Evolutionary conservation across 352 stramenopile genomes (phyloP).

Genomic region (Phytopythium delawarense): DNA sequence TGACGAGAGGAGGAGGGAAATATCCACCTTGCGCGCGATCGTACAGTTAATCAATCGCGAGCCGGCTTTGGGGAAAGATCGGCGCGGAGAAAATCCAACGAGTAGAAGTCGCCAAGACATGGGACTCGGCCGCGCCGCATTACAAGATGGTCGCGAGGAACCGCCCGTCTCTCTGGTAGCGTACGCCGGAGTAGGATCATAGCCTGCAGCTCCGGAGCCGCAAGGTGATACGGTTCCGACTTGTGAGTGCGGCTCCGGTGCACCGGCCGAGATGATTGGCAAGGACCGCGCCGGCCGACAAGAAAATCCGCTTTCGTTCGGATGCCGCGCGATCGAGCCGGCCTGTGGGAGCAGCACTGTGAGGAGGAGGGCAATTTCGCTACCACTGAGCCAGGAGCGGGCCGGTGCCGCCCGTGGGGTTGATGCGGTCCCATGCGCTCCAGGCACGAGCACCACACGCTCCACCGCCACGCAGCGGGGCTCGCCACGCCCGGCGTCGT

Average conservation of each 20-base stretch:
- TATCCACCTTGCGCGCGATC: conserved; percentile 3
- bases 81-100: conserved; percentile 7
- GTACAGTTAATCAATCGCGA: conserved; percentile 2
- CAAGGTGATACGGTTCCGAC: neutral
- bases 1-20: conserved; percentile 1
- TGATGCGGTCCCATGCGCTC: neutral
- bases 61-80: neutral
- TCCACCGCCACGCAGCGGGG: neutral
- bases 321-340: neutral
- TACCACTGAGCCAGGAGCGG: neutral
- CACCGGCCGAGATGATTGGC: neutral
- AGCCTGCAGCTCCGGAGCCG: neutral
- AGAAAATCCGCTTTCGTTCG: conserved; percentile 10
- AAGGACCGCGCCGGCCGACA: neutral
- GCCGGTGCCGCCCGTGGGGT: neutral
- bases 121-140: neutral
- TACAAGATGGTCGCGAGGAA: conserved; percentile 10
- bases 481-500: neutral
- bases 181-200: too few relatives aligned
- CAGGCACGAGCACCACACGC: neutral
- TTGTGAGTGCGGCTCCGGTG: neutral
- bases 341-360: neutral
- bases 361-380: neutral
- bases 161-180: conserved; percentile 1
- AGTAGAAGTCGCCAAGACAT: neutral